Conservation (phyloP, 345 rosid species). For the Nasturtium officinale region DNA sequence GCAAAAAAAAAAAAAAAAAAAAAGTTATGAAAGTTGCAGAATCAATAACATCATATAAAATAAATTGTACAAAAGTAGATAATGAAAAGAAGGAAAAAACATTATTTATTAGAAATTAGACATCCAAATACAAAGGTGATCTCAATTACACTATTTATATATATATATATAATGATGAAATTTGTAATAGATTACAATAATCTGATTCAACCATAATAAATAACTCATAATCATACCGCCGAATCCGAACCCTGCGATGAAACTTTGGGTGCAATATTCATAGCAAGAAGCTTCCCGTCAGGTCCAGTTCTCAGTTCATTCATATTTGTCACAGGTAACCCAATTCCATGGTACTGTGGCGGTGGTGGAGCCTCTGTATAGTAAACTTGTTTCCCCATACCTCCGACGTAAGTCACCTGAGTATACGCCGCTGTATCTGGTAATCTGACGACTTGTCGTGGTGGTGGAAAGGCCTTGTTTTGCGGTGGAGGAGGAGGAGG, state of each 20-base stretch:
- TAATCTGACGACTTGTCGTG: constrained; percentile 47
- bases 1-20: too few species aligned
- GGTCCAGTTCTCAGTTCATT: constrained; percentile 37
- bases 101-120: constrained; percentile 43
- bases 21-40: constrained; percentile 16
- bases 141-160: constrained; percentile 16
- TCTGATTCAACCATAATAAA: constrained; percentile 13
- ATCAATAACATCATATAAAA: constrained; percentile 24
- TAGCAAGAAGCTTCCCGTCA: constrained; percentile 36
- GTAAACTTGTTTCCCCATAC: constrained; percentile 66
- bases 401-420: constrained; percentile 60
- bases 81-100: neutral
- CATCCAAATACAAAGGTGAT: constrained; percentile 29
- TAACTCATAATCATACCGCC: constrained; percentile 33
- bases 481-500: constrained; percentile 37
- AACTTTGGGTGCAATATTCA: constrained; percentile 34
- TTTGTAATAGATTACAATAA: constrained; percentile 23
- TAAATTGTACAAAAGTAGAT: neutral
- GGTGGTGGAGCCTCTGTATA: constrained; percentile 48
- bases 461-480: constrained; percentile 43
- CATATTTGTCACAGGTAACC: constrained; percentile 49
- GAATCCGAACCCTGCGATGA: constrained; percentile 43
- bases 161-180: constrained; percentile 9
- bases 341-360: constrained; percentile 62
- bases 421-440: constrained; percentile 53